A percentile compares a stretch with the other conserved stretches of the same genome.
phyloP scores from a whole-genome alignment of 345 rosid species.

The Heritiera fomes region DNA sequence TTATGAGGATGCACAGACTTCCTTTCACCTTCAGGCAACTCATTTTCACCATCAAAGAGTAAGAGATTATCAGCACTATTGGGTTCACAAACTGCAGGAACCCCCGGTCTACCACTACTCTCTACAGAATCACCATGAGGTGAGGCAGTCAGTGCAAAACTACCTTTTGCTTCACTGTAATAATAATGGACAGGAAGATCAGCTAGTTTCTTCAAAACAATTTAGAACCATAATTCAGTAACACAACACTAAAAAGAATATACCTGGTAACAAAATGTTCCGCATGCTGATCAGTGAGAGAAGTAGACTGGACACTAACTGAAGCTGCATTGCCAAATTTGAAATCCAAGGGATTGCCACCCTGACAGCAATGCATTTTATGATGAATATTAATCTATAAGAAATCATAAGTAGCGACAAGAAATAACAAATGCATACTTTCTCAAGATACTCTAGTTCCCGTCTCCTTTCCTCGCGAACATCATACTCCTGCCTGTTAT shows the following conservation, averaged over 20 bases:
- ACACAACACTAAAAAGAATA: conserved; percentile 27
- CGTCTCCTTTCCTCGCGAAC: conserved; percentile 94
- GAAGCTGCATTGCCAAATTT: conserved; percentile 78
- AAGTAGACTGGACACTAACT: conserved; percentile 91
- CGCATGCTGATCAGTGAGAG: conserved; percentile 74
- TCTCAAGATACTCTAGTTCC: conserved; percentile 95
- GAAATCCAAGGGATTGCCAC: conserved; percentile 98
- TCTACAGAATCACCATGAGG: conserved; percentile 95
- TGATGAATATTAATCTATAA: conserved; percentile 18
- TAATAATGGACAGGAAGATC: conserved; percentile 28
- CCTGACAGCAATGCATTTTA: conserved; percentile 52
- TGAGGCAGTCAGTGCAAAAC: conserved; percentile 89
- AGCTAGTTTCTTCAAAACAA: conserved; percentile 27
- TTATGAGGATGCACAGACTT: conserved; percentile 46
- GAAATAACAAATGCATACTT: conserved; percentile 56
- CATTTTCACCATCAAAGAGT: conserved; percentile 79
- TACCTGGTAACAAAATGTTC: conserved; percentile 89
- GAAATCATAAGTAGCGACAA: conserved; percentile 23
- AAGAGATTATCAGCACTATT: conserved; percentile 86
- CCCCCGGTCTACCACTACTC: conserved; percentile 90
- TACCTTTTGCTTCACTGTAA: conserved; percentile 93
- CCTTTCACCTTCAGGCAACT: conserved; percentile 58
- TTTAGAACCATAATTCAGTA: conserved; percentile 16
- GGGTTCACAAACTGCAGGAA: conserved; percentile 71
- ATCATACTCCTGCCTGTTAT: conserved; percentile 93